Conservation (phyloP, 768 basidiomycete species). For the Lactarius deliciosus region DNA sequence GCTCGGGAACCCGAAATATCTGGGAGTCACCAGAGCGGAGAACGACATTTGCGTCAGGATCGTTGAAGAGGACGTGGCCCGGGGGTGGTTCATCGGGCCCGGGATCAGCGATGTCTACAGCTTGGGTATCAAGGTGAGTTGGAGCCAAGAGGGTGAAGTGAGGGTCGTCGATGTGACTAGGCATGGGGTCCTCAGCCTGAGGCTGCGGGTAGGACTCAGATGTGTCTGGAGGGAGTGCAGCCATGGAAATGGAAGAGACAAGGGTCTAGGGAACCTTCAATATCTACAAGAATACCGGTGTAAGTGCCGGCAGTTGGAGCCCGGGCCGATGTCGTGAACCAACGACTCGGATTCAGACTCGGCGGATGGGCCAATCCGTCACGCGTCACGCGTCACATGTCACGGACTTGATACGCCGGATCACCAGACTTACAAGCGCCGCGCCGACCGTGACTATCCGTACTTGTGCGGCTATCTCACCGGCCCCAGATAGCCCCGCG, state of each 20-base stretch:
- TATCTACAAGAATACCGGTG: too few relatives aligned
- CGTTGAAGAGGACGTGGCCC: background rate
- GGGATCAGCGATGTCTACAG: background rate
- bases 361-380: too few relatives aligned
- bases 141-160: too few relatives aligned
- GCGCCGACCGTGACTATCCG: background rate
- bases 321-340: too few relatives aligned
- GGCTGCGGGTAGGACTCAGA: background rate
- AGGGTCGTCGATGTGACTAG: too few relatives aligned
- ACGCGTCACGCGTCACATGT: too few relatives aligned
- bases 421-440: too few relatives aligned
- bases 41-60: conserved; percentile 43
- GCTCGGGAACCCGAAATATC: conserved; percentile 45
- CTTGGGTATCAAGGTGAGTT: too few relatives aligned
- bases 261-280: background rate
- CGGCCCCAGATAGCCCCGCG: background rate
- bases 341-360: too few relatives aligned
- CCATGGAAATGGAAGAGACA: background rate
- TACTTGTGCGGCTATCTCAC: background rate
- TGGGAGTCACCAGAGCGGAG: conserved; percentile 45
- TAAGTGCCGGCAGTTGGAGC: too few relatives aligned
- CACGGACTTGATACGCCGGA: too few relatives aligned
- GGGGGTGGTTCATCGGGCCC: background rate
- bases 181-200: background rate
- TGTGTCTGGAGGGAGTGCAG: background rate